phyloP scores from a whole-genome alignment of 2,329 filamentous ascomycete species.

The Colletotrichum tofieldiae region DNA sequence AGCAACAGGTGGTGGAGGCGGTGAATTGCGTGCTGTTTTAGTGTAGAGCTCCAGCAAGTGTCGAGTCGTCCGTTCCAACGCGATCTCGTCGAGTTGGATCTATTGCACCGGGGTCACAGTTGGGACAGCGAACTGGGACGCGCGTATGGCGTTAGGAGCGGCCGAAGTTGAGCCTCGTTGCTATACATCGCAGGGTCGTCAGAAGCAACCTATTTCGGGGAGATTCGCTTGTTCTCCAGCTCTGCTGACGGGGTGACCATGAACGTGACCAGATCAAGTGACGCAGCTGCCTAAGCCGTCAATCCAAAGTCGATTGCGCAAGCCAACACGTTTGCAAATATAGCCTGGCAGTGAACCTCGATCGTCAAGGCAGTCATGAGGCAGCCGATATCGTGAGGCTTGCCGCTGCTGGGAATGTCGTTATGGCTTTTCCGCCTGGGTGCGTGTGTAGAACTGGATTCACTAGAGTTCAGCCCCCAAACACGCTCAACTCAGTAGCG shows the following conservation, averaged over 20 bases:
- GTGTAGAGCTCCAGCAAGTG: not conserved
- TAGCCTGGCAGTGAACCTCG: not conserved
- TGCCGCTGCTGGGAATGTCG: not conserved
- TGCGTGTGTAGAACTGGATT: not conserved
- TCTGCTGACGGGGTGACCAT: constrained; percentile 15
- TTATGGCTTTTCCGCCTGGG: not conserved
- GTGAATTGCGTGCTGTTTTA: constrained; percentile 7
- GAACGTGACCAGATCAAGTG: not conserved
- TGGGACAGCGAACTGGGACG: not conserved
- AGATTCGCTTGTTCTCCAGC: not conserved
- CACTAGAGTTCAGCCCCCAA: constrained; percentile 2
- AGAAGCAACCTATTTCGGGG: constrained; percentile 20
- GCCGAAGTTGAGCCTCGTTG: constrained; percentile 21
- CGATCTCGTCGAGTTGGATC: not conserved
- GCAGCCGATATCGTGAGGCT: not conserved
- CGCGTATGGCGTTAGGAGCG: not conserved
- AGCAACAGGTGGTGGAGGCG: not conserved
- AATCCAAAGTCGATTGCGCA: not conserved
- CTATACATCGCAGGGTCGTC: constrained; percentile 10
- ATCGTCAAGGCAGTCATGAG: constrained; percentile 4
- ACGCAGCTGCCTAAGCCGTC: constrained; percentile 17
- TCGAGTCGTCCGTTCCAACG: not conserved
- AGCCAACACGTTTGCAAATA: not conserved
- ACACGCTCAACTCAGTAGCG: not conserved
- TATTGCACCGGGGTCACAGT: no score